Base-by-base conservation (phyloP, 768 basidiomycete species). In the Macrolepiota dolichaula region DNA sequence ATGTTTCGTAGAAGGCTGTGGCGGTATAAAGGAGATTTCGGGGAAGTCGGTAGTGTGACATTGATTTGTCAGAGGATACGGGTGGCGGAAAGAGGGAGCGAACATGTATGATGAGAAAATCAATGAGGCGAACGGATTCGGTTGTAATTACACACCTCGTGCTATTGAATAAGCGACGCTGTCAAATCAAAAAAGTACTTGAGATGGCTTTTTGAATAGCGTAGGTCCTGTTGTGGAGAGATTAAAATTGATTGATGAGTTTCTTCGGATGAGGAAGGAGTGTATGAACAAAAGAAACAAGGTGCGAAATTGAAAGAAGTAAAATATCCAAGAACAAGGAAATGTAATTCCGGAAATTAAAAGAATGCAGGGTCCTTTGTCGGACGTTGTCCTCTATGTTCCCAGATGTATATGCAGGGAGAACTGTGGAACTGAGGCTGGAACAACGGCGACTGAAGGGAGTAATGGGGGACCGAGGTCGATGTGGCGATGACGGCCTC, bases 21-120 rank as follows among this genome's bases (percentile, higher is more conserved):
- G 59, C 46, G 15, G 32, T 32, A 52, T 59, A 54, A n/a, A 51
- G 25, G 64, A 57, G 47, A 24, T 44, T 57, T 57, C 56, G 54
- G 1, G 22, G 13, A 22, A 54, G 35, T 54, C 37, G 54, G 54
- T 50, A 49, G 4, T 46, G 55, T n/a, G 32, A 25, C 29, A 47
- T 40, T 38, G 25, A 44, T 22, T 44, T 44, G 42, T 19, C 42
- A 44, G 19, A n/a, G 42, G 42, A 17, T 15, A n/a, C 42, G 42
- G 42, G 42, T 44, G 42, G 42, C n/a, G 42, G n/a, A 44, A 44
- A 15, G 42, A 44, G 19, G 42, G 13, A 44, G 19, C 42, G 42
- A 53, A 53, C 22, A 51, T 53, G 55, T 53, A 37, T 37, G 51
- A 51, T 47, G 15, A 32, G 29, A 27, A n/a, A n/a, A 49, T 24